A percentile compares a stretch with the other conserved stretches of the same genome.
These are phyloP conservation scores for Apophysomyces elegans DNA, from an alignment of 371 early-diverging fungal genomes.

Conservation along the genomic window DNA sequence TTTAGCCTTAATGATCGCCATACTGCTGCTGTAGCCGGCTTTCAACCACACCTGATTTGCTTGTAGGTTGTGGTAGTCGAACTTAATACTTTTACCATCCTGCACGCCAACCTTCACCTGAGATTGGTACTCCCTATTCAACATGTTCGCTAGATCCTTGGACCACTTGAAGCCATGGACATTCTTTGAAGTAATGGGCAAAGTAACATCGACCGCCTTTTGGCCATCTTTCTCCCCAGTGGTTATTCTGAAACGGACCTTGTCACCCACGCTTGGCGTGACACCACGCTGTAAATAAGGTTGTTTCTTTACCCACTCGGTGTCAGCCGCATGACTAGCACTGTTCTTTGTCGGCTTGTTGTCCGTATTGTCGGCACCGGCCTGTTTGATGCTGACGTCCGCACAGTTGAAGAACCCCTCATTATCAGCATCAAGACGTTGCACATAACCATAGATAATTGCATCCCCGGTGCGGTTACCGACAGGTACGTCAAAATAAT, in stretches of 20 bases:
- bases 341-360: conserved; percentile 45
- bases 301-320: conserved; percentile 45
- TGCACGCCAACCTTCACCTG: neutral
- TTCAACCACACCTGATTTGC: neutral
- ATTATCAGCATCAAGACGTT: conserved; percentile 8
- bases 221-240: neutral
- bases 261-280: conserved; percentile 76
- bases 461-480: conserved; percentile 4
- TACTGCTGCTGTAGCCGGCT: no score
- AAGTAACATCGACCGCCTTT: neutral
- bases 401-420: conserved; percentile 14
- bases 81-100: neutral
- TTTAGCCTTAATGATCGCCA: no score
- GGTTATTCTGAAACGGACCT: conserved; percentile 21
- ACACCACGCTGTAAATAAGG: neutral
- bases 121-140: neutral
- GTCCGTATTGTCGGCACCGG: conserved; percentile 27
- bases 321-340: conserved; percentile 66
- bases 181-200: neutral
- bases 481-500: conserved; percentile 7
- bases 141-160: neutral
- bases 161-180: neutral
- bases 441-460: conserved; percentile 1
- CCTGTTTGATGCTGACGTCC: conserved; percentile 23
- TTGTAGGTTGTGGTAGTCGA: neutral